Evolutionary conservation across 2,329 filamentous ascomycete species (phyloP).

Genomic region (Fusarium chuoi): DNA sequence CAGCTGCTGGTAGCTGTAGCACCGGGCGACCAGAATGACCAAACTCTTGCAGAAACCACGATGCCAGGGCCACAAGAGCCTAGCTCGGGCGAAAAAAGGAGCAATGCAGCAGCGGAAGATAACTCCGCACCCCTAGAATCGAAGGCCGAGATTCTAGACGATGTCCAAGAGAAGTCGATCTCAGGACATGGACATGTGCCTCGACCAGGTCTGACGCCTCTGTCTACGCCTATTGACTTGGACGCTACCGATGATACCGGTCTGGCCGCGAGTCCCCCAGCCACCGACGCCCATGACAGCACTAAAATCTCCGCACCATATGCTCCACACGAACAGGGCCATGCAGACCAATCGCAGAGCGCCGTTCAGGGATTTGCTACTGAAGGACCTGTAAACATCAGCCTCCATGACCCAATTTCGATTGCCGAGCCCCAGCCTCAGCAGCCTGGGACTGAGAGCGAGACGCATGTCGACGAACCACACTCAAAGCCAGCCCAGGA

Average conservation of each 20-base stretch:
- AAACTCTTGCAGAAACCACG: slow-evolving; percentile 35
- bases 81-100: slow-evolving; percentile 14
- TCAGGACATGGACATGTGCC: neutral
- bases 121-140: slow-evolving; percentile 13
- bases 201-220: neutral
- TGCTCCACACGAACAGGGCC: slow-evolving; percentile 12
- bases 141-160: slow-evolving; percentile 16
- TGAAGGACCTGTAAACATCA: slow-evolving; percentile 12
- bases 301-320: slow-evolving; percentile 3
- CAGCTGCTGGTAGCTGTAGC: slow-evolving; percentile 21
- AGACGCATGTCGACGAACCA: slow-evolving; percentile 3
- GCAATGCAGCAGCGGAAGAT: slow-evolving; percentile 11
- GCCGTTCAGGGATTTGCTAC: neutral
- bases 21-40: slow-evolving; percentile 17
- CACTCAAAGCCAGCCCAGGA: slow-evolving; percentile 2
- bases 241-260: neutral
- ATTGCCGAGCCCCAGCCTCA: slow-evolving; percentile 8
- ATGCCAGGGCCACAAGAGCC: slow-evolving; percentile 33
- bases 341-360: slow-evolving; percentile 20
- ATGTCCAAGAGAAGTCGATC: slow-evolving; percentile 2
- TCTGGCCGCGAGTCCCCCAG: neutral
- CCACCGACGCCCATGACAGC: neutral
- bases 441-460: slow-evolving; percentile 11
- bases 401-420: slow-evolving; percentile 5
- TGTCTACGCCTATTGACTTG: neutral